Base-by-base conservation (phyloP, 768 basidiomycete species). In the Phylloporus sp. region DNA sequence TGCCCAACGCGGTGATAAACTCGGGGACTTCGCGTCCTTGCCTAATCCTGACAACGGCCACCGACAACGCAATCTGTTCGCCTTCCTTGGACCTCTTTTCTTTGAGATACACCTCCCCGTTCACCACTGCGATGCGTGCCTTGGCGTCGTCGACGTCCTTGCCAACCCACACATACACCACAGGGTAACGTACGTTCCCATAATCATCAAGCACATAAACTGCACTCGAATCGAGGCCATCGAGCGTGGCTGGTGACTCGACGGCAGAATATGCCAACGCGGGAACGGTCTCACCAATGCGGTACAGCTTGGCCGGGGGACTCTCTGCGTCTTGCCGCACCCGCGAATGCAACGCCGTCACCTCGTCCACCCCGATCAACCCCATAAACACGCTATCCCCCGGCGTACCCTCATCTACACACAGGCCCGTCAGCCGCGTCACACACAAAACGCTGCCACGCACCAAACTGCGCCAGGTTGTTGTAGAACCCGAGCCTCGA, bases 151-250 rank as follows among this genome's bases (percentile, higher is more conserved):
- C 76, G 27, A 80, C 75, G 5, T 69, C 59, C 8, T 66, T 72
- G 5, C 84, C 84, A 22, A 86, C 68, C 83, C 84, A 86, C 22
- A 81, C 70, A 55, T 80, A 85, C 29, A 85, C 63, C 3, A 74
- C 73, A 5, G 79, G 77, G 40, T 67, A 59, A 24, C 50, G 45
- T 5, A n/a, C 29, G 36, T 43, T 49, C 1, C 59, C 52, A 24
- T 75, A 71, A 52, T 73, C 63, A 59, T 81, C 82, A 29, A 84
- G 57, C 20, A 84, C 61, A 65, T 79, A 83, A 4, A 75, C 76
- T 55, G 80, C 82, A 12, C 70, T 59, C 8, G 81, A 74, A 11
- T 69, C 70, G 31, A 84, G 72, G 9, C 73, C 70, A 1, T 59
- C 59, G 29, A 59, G 55, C 16, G 62, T 54, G 2, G 67, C 62